Conservation (phyloP, 2,329 filamentous ascomycete species). For the Aspergillus hiratsukae region DNA sequence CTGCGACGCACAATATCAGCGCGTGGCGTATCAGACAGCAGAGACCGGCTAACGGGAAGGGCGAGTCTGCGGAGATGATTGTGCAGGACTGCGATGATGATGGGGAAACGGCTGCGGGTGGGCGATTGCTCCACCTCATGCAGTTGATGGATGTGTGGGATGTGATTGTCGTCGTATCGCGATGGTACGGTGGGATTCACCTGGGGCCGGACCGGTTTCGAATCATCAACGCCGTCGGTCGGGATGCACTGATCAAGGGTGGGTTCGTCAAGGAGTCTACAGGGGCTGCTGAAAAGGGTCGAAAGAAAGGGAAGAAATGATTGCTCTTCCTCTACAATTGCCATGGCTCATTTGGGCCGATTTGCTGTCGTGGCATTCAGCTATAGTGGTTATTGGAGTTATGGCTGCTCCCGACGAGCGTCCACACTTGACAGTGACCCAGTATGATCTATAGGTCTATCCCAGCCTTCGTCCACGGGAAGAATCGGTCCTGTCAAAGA, state of each 20-base stretch:
- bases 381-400: neutral
- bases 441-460: too few relatives aligned
- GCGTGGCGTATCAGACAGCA: constrained; percentile 73
- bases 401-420: neutral
- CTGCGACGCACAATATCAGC: constrained; percentile 90
- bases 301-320: constrained; percentile 49
- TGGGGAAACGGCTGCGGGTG: constrained; percentile 87
- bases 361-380: neutral
- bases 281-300: constrained; percentile 46
- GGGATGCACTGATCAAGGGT: constrained; percentile 76
- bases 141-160: constrained; percentile 94
- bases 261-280: constrained; percentile 59
- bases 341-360: neutral
- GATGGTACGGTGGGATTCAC: constrained; percentile 93
- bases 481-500: neutral
- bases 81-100: constrained; percentile 96
- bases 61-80: constrained; percentile 44
- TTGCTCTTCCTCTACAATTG: neutral
- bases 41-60: constrained; percentile 8
- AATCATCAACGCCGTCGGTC: constrained; percentile 79
- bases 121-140: constrained; percentile 80
- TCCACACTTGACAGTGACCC: too few relatives aligned
- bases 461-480: too few relatives aligned
- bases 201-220: constrained; percentile 86
- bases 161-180: constrained; percentile 83